phyloP scores from a whole-genome alignment of 148 eudicot species.

The Euryodendron excelsum region DNA sequence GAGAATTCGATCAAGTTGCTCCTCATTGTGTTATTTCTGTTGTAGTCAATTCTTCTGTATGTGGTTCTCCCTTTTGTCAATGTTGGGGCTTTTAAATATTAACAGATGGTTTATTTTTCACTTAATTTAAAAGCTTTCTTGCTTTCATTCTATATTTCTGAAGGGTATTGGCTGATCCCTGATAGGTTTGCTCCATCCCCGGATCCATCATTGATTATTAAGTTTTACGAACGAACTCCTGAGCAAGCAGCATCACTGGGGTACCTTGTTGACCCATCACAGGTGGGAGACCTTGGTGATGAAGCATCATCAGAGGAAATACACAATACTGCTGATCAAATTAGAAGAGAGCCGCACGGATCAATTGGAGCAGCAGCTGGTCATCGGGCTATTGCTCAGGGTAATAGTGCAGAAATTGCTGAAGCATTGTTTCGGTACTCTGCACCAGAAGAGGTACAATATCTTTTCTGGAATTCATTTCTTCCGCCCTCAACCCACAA shows the following conservation, averaged over 20 bases:
- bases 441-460: slow-evolving; percentile 90
- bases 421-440: slow-evolving; percentile 88
- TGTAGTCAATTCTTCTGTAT: background rate
- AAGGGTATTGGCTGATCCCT: background rate
- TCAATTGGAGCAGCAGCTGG: slow-evolving; percentile 83
- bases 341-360: slow-evolving; percentile 67
- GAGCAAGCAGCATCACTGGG: slow-evolving; percentile 85
- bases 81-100: background rate
- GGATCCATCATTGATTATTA: slow-evolving; percentile 68
- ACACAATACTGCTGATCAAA: slow-evolving; percentile 25
- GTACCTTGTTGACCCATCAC: slow-evolving; percentile 56
- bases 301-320: slow-evolving; percentile 33
- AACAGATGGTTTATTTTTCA: background rate
- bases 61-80: background rate
- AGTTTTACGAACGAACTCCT: slow-evolving; percentile 79
- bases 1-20: background rate
- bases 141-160: background rate
- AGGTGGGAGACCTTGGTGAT: slow-evolving; percentile 37
- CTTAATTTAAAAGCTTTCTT: background rate
- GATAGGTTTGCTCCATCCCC: slow-evolving; percentile 79
- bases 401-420: slow-evolving; percentile 61
- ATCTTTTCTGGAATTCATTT: slow-evolving; percentile 12
- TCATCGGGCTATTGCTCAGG: slow-evolving; percentile 86
- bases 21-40: background rate
- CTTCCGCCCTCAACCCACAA: too few species aligned